These are phyloP conservation scores for Aspergillus olivimuriae DNA, from an alignment of 495 filamentous ascomycete genomes.

Conservation along the genomic window DNA sequence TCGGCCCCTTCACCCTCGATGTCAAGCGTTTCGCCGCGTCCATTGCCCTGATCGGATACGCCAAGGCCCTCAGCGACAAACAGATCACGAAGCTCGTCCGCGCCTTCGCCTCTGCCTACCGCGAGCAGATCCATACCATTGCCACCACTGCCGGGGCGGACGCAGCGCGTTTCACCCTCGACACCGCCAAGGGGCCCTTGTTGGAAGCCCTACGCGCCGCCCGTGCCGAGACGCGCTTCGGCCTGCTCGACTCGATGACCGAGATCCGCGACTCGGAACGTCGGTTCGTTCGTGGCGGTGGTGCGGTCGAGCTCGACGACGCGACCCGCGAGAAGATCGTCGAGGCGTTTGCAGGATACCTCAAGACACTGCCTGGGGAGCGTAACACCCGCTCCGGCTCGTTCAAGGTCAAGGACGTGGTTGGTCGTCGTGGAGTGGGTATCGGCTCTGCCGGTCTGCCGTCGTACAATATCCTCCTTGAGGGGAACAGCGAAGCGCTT, in stretches of 20 bases:
- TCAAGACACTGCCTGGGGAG: constrained; percentile 6
- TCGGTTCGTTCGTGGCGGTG: constrained; percentile 7
- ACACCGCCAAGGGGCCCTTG: constrained; percentile 12
- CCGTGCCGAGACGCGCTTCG: constrained; percentile 8
- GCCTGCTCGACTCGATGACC: constrained; percentile 7
- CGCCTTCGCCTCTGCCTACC: constrained; percentile 8
- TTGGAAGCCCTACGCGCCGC: constrained; percentile 8
- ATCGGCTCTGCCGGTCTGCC: constrained; percentile 15
- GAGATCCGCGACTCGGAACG: constrained; percentile 12
- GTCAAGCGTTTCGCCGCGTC: constrained; percentile 12
- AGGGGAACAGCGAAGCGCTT: constrained; percentile 13
- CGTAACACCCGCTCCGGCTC: not conserved
- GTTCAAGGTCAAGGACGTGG: constrained; percentile 10
- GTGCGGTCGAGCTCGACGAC: constrained; percentile 7
- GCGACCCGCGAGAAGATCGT: constrained; percentile 8
- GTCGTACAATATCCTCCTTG: constrained; percentile 11
- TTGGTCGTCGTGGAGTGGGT: constrained; percentile 13
- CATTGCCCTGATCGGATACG: constrained; percentile 12
- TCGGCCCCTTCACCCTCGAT: constrained; percentile 13
- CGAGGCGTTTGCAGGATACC: constrained; percentile 2
- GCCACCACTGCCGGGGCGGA: not conserved
- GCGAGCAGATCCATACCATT: constrained; percentile 9
- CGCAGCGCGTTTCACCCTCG: constrained; percentile 6
- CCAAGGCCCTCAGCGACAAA: constrained; percentile 13
- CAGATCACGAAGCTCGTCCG: constrained; percentile 10